Percentiles rank a stretch among this genome's conserved stretches.
Evolutionary conservation across 2,329 filamentous ascomycete genomes (phyloP).

Genomic region (Arachnomyces sp.): DNA sequence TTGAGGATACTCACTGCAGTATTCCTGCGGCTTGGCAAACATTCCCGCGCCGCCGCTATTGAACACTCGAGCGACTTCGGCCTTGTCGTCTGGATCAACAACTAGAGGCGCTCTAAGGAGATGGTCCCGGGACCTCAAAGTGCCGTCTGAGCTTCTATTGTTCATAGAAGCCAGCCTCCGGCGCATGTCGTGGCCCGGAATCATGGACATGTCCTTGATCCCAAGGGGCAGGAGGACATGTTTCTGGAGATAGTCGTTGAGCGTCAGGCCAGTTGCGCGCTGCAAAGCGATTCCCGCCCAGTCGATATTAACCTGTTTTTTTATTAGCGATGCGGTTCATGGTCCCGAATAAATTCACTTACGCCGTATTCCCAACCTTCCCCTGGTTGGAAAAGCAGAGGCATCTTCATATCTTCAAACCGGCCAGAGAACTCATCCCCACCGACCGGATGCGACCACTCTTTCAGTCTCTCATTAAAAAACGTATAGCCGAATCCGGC

Average conservation of each 20-base stretch:
- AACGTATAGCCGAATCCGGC: slow-evolving; percentile 53
- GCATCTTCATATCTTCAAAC: slow-evolving; percentile 44
- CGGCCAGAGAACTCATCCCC: slow-evolving; percentile 53
- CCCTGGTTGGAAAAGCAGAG: slow-evolving; percentile 57
- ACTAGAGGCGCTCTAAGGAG: slow-evolving; percentile 41
- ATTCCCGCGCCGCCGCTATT: slow-evolving; percentile 57
- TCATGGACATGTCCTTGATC: slow-evolving; percentile 47
- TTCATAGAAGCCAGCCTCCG: slow-evolving; percentile 52
- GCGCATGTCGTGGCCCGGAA: slow-evolving; percentile 50
- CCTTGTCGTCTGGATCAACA: slow-evolving; percentile 28
- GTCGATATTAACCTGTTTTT: slow-evolving; percentile 41
- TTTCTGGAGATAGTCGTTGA: slow-evolving; percentile 45
- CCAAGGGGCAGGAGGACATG: slow-evolving; percentile 44
- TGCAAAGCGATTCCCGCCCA: slow-evolving; percentile 49
- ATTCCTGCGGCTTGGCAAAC: slow-evolving; percentile 55
- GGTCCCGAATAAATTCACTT: slow-evolving; percentile 28
- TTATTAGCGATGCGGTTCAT: slow-evolving; percentile 14
- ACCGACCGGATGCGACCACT: slow-evolving; percentile 44
- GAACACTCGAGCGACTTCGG: slow-evolving; percentile 42
- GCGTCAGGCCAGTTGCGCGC: slow-evolving; percentile 34
- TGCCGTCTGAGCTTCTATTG: slow-evolving; percentile 41
- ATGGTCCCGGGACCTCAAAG: slow-evolving; percentile 42
- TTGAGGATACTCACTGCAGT: slow-evolving; percentile 41
- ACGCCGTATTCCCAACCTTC: slow-evolving; percentile 55
- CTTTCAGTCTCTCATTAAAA: slow-evolving; percentile 43